These are phyloP conservation scores for Fallopia convolvulus DNA, from an alignment of 148 eudicot genomes.

Conservation along the genomic window DNA sequence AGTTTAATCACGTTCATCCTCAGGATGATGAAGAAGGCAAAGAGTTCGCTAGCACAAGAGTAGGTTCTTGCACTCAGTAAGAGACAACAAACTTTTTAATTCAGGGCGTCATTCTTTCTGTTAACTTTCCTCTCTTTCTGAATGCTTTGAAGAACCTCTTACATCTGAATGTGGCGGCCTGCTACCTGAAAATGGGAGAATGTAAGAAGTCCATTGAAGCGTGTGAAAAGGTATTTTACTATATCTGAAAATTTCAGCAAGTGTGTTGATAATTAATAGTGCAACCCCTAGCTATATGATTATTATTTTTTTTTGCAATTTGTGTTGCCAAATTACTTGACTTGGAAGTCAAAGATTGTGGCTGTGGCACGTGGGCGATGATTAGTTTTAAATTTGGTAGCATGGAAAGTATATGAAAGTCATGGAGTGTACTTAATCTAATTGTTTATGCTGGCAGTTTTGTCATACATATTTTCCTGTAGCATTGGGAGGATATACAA, in stretches of 20 bases:
- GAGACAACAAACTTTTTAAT: background rate
- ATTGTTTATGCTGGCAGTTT: too few species aligned
- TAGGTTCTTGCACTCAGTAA: slow-evolving; percentile 27
- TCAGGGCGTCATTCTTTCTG: background rate
- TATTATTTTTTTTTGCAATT: background rate
- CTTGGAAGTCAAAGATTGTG: background rate
- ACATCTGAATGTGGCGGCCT: slow-evolving; percentile 92
- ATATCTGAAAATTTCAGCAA: background rate
- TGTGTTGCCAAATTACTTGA: background rate
- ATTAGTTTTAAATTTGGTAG: background rate
- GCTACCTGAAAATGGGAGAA: slow-evolving; percentile 91
- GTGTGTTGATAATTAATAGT: background rate
- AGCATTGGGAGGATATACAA: background rate
- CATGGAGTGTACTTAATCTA: too few species aligned
- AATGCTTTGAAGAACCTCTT: slow-evolving; percentile 54
- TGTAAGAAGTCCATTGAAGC: slow-evolving; percentile 83
- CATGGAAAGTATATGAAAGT: too few species aligned
- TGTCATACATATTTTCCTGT: background rate
- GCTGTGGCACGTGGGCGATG: background rate
- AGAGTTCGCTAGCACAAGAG: slow-evolving; percentile 74
- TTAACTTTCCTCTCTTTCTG: slow-evolving; percentile 3
- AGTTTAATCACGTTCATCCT: slow-evolving; percentile 95
- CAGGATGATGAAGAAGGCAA: slow-evolving; percentile 92
- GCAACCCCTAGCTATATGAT: too few species aligned
- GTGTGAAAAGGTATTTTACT: slow-evolving; percentile 69